Percentiles rank a stretch among this genome's conserved stretches.
phyloP scores from a whole-genome alignment of 768 basidiomycete species.

The Boletus pseudopeckii region DNA sequence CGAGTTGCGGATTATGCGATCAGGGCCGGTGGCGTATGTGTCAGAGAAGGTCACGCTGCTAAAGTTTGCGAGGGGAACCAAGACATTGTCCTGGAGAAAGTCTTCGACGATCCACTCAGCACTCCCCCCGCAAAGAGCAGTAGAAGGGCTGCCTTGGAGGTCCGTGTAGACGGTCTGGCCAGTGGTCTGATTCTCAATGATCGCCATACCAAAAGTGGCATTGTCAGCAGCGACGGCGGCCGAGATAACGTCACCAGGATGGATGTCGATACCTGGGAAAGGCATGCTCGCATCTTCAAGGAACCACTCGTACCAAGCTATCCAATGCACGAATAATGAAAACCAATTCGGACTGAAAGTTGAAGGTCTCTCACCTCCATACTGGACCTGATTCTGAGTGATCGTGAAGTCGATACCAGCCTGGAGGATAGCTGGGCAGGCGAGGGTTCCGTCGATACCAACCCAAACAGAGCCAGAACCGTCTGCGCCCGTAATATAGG shows the following conservation, averaged over 20 bases:
- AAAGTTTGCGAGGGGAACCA: too few species aligned
- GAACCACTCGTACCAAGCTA: constrained; percentile 26
- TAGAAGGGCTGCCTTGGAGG: too few species aligned
- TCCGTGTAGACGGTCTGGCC: too few species aligned
- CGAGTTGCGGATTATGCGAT: too few species aligned
- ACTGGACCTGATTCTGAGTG: not conserved
- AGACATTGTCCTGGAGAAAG: fast-evolving
- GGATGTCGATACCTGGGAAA: constrained; percentile 14
- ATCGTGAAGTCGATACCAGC: constrained; percentile 18
- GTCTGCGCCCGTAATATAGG: constrained; percentile 3
- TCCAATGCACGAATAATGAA: not conserved
- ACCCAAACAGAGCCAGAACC: not conserved
- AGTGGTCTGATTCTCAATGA: too few species aligned
- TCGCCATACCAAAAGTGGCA: too few species aligned
- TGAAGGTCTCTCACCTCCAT: constrained; percentile 7
- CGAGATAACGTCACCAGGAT: constrained; percentile 14
- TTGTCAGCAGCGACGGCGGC: constrained; percentile 11
- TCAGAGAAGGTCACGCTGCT: too few species aligned
- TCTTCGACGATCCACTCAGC: too few species aligned
- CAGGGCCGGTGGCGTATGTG: too few species aligned
- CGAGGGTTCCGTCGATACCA: not conserved
- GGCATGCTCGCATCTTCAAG: constrained; percentile 4
- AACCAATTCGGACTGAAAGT: not conserved
- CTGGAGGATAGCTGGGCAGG: constrained; percentile 15
- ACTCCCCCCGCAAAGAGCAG: too few species aligned